Evolutionary conservation across 1,139 yeast species (phyloP), one percentile per base, ranked within the genome.

Genomic region (Chernovozyma aurita): DNA sequence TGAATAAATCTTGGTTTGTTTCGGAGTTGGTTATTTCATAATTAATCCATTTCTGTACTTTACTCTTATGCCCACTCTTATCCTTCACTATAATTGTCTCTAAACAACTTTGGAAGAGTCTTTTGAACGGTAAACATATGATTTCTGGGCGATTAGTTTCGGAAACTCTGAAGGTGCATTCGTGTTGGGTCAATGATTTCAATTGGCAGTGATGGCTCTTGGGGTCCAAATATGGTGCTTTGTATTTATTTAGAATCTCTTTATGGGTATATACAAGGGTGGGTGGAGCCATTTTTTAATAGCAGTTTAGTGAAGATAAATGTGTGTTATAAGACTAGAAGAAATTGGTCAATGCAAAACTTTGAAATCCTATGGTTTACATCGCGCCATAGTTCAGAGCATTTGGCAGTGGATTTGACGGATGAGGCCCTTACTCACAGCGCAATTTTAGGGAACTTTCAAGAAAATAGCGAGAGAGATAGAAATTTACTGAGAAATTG

Each of bases 51-150:
- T 53, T 50, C 24, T 63, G 50, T 4, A 41, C 42, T 21, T 30
- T 39, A 8, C 42, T 42, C 46, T 64, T 63, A 30, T 50, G 49
- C 1, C 68, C 70, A 28, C 55, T 44, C 16, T 20, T 28, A 15
- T 50, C 47, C 18, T 42, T 47, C 4, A 43, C 42, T 4, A 52
- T 47, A 4, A 50, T 39, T 11, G 62, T 57, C 14, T 68, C 45
- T 11, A 65, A 45, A 48, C 82, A 76, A 38, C 77, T 58, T 44
- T 66, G 70, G 52, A 76, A 76, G 4, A 75, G 43, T 32, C 82
- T 48, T 42, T 70, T 75, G 54, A 76, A 76, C 2, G 82, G 81
- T 14, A 71, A 52, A 44, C 82, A 76, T 21, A 72, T 61, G 38
- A 73, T 70, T 38, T 72, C 64, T 3, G 69, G 67, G 1, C 66